Base-by-base conservation (phyloP, 208 protist species). In the Leptomonas pyrrhocoris region DNA sequence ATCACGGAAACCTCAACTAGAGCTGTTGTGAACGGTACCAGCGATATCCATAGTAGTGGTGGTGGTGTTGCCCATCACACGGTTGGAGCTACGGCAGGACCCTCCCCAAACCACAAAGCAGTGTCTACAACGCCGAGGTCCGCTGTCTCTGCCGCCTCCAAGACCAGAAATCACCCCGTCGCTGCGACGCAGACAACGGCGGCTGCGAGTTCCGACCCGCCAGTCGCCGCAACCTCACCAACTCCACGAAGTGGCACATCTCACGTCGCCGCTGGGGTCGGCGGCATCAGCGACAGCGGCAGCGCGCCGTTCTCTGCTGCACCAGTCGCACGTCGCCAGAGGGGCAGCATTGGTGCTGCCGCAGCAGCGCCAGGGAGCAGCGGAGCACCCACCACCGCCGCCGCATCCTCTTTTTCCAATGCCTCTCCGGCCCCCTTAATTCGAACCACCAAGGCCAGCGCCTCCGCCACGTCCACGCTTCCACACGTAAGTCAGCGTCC, bases 241-340 rank as follows among this genome's bases (percentile, higher is more conserved):
- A 56, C 27, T 31, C 51, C 7, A 27, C 51, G 28, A n/a, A 15
- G 12, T 1, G 28, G 2, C 5, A 7, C 51, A 27, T 27, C 27
- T n/a, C 9, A 16, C 23, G 56, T 21, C 38, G 38, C 34, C 34
- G 9, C 7, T 38, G 34, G 7, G 34, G 34, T 3, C 34, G 9
- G 3, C 3, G 9, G 34, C 9, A 38, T 3, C 34, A 48, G 38
- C 31, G n/a, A 5, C 31, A 42, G 28, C 12, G 38, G 18, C 54
- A 21, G 19, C n/a, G 28, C 54, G 15, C 23, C 54, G 11, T 18
- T 27, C 27, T 23, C 58, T 19, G 28, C 58, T 27, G 38, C 58
- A 2, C 58, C 58, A 2, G 27, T 40, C 13, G 18, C 51, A 16
- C 58, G 43, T 27, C 58, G 58, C 19, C 58, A 64, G 43, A 38